phyloP scores from a whole-genome alignment of 78 protist species.

The Cavenderia fasciculata region DNA sequence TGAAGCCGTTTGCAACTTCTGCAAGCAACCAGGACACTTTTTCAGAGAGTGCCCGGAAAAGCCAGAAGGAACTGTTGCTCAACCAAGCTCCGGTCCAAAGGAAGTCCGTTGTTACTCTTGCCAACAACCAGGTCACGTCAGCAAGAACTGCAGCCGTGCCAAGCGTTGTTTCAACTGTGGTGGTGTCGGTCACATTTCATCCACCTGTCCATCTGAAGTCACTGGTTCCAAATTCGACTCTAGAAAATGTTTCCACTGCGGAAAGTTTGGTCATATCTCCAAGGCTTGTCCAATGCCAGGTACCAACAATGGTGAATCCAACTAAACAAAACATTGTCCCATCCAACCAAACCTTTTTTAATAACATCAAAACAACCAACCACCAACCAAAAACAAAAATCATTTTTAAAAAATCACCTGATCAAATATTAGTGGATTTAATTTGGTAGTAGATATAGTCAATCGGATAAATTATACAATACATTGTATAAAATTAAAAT shows the following conservation, averaged over 20 bases:
- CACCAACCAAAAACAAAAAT: not conserved
- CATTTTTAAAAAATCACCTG: no score
- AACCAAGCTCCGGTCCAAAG: not conserved
- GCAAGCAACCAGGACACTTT: conserved; percentile 36
- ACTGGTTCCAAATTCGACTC: not conserved
- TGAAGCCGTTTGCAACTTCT: not conserved
- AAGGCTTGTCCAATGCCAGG: conserved; percentile 16
- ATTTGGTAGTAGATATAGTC: no score
- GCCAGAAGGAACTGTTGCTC: no score
- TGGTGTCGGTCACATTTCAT: conserved; percentile 45
- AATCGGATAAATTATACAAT: no score
- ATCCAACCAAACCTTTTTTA: not conserved
- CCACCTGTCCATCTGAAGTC: conserved; percentile 20
- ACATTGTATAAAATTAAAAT: no score
- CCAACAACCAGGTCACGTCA: not conserved
- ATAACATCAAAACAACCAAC: not conserved
- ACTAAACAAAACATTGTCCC: not conserved
- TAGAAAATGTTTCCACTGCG: conserved; percentile 48
- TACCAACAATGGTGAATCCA: not conserved
- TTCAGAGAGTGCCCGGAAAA: conserved; percentile 57
- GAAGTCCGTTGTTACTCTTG: not conserved
- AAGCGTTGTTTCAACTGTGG: conserved; percentile 64
- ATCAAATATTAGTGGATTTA: no score
- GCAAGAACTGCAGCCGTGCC: conserved; percentile 2
- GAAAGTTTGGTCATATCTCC: conserved; percentile 48